Evolutionary conservation across 2,329 filamentous ascomycete genomes (phyloP).

Genomic region (Magnaporthiopsis poae): DNA sequence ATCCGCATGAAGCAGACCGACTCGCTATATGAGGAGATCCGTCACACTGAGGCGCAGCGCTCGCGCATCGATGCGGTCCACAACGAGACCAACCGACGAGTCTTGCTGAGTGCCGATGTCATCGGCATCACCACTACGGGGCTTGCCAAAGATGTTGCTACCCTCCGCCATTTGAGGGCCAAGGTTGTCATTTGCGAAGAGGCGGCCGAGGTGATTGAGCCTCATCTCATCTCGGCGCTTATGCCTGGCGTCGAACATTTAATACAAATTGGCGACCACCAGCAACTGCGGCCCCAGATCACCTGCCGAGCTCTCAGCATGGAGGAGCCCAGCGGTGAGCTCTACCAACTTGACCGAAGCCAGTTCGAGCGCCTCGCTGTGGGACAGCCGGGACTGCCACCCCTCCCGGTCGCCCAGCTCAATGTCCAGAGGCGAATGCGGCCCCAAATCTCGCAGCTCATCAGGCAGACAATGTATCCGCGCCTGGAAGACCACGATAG

Average conservation of each 20-base stretch:
- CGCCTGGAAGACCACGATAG: slow-evolving; percentile 38
- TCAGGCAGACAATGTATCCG: slow-evolving; percentile 49
- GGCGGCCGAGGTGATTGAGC: slow-evolving; percentile 58
- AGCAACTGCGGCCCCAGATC: slow-evolving; percentile 50
- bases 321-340: slow-evolving; percentile 34
- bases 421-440: slow-evolving; percentile 57
- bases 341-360: slow-evolving; percentile 48
- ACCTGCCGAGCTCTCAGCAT: slow-evolving; percentile 44
- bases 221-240: slow-evolving; percentile 50
- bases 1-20: slow-evolving; percentile 10
- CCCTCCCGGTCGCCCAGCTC: slow-evolving; percentile 29
- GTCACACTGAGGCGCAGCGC: no score
- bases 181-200: slow-evolving; percentile 59
- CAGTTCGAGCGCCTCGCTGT: slow-evolving; percentile 47
- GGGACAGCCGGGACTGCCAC: slow-evolving; percentile 15
- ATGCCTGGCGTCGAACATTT: slow-evolving; percentile 50
- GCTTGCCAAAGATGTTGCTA: slow-evolving; percentile 39
- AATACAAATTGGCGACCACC: slow-evolving; percentile 55
- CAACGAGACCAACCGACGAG: slow-evolving; percentile 26
- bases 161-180: slow-evolving; percentile 37
- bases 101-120: slow-evolving; percentile 31
- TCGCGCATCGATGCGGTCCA: slow-evolving; percentile 12
- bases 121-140: slow-evolving; percentile 53
- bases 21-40: no score
- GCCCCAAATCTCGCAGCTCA: slow-evolving; percentile 49